Conservation (phyloP, 1,284 basidiomycete genomes). For the Trametes polyzona region DNA sequence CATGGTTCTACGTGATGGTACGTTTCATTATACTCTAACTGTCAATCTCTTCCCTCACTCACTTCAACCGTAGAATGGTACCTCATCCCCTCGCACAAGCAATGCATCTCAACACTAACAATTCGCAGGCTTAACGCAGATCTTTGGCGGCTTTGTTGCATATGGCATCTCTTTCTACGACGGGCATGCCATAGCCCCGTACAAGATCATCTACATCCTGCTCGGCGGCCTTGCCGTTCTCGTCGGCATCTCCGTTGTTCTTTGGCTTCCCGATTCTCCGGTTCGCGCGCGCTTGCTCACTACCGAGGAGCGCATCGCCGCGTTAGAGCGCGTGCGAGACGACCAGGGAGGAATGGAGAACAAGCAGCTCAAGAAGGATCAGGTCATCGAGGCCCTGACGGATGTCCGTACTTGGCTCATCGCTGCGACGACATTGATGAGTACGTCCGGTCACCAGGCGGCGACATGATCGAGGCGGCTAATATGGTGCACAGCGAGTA, state of each 20-base stretch:
- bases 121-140: slow-evolving; percentile 53
- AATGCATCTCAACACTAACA: neutral
- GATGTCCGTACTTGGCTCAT: slow-evolving; percentile 71
- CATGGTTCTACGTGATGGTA: slow-evolving; percentile 74
- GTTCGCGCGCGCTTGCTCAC: slow-evolving; percentile 61
- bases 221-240: slow-evolving; percentile 64
- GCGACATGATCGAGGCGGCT: neutral
- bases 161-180: slow-evolving; percentile 65
- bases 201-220: slow-evolving; percentile 66
- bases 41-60: neutral
- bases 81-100: neutral
- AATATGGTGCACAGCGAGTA: slow-evolving; percentile 47
- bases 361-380: slow-evolving; percentile 61
- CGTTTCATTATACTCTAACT: slow-evolving; percentile 5
- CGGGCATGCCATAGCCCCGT: slow-evolving; percentile 51
- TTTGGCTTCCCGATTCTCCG: slow-evolving; percentile 71
- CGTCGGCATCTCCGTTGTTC: slow-evolving; percentile 57
- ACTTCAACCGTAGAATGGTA: slow-evolving; percentile 31
- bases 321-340: slow-evolving; percentile 67
- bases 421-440: slow-evolving; percentile 58
- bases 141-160: slow-evolving; percentile 71
- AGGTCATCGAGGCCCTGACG: slow-evolving; percentile 58
- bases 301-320: slow-evolving; percentile 63
- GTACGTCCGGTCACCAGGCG: slow-evolving; percentile 40
- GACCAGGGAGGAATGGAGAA: slow-evolving; percentile 70